phyloP scores from a whole-genome alignment of 2,329 filamentous ascomycete species.

The Juglanconis sp. region DNA sequence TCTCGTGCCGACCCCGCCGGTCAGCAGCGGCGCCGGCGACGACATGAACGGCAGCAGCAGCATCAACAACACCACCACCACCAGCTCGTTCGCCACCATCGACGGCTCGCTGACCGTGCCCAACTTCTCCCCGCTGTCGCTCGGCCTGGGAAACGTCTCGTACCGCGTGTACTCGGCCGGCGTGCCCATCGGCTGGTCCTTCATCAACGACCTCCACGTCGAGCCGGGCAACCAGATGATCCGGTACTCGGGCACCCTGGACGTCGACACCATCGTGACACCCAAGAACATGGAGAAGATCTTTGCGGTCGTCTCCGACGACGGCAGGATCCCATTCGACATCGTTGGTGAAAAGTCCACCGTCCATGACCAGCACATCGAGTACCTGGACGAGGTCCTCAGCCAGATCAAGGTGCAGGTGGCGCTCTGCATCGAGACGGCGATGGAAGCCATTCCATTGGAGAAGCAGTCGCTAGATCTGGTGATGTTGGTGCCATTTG shows the following conservation, averaged over 20 bases:
- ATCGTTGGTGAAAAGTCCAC: constrained; percentile 39
- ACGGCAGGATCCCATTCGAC: constrained; percentile 35
- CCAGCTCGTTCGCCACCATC: constrained; percentile 42
- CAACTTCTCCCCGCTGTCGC: constrained; percentile 40
- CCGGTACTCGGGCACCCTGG: constrained; percentile 38
- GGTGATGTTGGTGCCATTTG: not conserved
- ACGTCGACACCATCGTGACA: constrained; percentile 34
- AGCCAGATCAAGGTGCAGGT: constrained; percentile 26
- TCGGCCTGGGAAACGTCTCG: constrained; percentile 44
- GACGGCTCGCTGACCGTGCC: constrained; percentile 41
- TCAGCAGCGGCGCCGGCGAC: not conserved
- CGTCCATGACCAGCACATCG: constrained; percentile 40
- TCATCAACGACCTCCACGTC: constrained; percentile 36
- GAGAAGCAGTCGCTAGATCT: not conserved
- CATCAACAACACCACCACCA: too few species aligned
- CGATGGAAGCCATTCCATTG: not conserved
- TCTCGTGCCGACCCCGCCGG: not conserved
- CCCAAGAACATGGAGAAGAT: constrained; percentile 38
- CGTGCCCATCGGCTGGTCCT: constrained; percentile 36
- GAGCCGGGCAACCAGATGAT: constrained; percentile 41
- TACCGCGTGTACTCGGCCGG: constrained; percentile 40
- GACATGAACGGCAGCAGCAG: constrained; percentile 35
- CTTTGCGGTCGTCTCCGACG: constrained; percentile 33
- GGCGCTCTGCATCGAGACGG: not conserved
- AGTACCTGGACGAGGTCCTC: constrained; percentile 42